Conservation (phyloP, 179 eudicot genomes). For the Monotropa hypopitys region DNA sequence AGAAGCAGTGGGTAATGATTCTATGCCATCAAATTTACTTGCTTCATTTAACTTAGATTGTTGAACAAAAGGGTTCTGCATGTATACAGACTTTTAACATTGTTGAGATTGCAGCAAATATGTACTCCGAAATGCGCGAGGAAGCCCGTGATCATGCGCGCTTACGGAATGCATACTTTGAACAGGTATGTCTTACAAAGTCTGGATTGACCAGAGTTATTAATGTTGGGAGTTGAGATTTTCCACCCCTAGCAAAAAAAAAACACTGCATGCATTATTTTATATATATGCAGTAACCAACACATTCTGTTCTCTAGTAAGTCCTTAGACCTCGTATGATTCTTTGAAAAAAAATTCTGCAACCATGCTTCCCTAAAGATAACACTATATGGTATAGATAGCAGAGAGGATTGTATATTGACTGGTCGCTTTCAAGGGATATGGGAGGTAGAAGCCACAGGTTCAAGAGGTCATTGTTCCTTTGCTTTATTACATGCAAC, state of each 20-base stretch:
- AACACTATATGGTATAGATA: too few species aligned
- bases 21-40: conserved; percentile 11
- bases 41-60: background rate
- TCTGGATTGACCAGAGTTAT: background rate
- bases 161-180: conserved; percentile 72
- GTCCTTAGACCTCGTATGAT: background rate
- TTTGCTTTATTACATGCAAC: background rate
- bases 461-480: too few species aligned
- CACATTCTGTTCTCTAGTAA: background rate
- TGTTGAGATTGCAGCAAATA: conserved; percentile 63
- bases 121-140: conserved; percentile 80
- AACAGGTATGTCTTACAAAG: conserved; percentile 49
- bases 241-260: background rate
- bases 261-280: background rate
- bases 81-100: conserved; percentile 29
- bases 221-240: background rate
- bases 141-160: conserved; percentile 97
- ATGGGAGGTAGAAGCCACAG: too few species aligned
- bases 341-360: background rate
- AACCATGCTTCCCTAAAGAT: background rate
- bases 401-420: too few species aligned
- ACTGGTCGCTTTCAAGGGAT: too few species aligned
- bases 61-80: conserved; percentile 11
- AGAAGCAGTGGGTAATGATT: conserved; percentile 79
- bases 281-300: background rate